Conservation (phyloP, 2,329 filamentous ascomycete genomes). For the Ophiostoma ulmi region DNA sequence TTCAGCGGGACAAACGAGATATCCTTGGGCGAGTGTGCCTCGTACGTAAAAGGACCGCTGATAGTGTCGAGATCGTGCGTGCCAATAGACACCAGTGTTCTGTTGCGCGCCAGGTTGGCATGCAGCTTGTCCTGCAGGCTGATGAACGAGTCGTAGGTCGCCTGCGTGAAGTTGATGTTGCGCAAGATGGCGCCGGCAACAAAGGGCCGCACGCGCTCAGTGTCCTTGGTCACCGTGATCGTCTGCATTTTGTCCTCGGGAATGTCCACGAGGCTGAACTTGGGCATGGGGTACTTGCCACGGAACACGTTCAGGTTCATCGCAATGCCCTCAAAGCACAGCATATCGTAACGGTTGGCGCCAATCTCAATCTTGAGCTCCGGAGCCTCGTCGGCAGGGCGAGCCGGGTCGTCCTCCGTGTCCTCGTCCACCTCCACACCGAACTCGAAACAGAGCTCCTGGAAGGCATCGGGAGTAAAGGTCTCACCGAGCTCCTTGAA, state of each 20-base stretch:
- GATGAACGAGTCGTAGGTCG: slow-evolving; percentile 95
- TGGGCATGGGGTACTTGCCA: slow-evolving; percentile 67
- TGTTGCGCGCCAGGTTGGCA: slow-evolving; percentile 86
- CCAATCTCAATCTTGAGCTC: slow-evolving; percentile 98
- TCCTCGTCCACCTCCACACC: slow-evolving; percentile 98
- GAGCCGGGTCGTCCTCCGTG: slow-evolving; percentile 64
- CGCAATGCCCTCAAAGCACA: slow-evolving; percentile 95
- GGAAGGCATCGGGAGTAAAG: slow-evolving; percentile 90
- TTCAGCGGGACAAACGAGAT: slow-evolving; percentile 90
- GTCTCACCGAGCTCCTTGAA: slow-evolving; percentile 87
- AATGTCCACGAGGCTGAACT: slow-evolving; percentile 71
- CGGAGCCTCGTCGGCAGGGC: slow-evolving; percentile 77
- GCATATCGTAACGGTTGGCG: slow-evolving; percentile 82
- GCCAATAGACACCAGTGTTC: slow-evolving; percentile 92
- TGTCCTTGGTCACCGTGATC: slow-evolving; percentile 73
- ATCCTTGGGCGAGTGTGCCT: slow-evolving; percentile 83
- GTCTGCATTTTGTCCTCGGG: slow-evolving; percentile 68
- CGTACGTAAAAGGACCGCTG: slow-evolving; percentile 92
- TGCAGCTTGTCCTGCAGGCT: slow-evolving; percentile 96
- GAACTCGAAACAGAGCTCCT: slow-evolving; percentile 97
- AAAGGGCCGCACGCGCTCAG: slow-evolving; percentile 74
- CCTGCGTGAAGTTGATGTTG: slow-evolving; percentile 85
- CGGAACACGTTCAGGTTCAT: slow-evolving; percentile 95
- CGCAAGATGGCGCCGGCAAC: slow-evolving; percentile 85
- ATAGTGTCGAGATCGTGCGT: slow-evolving; percentile 95